Percentiles rank a stretch among this genome's conserved stretches.
phyloP scores from a whole-genome alignment of 2,329 filamentous ascomycete species.

The Venturia nashicola region DNA sequence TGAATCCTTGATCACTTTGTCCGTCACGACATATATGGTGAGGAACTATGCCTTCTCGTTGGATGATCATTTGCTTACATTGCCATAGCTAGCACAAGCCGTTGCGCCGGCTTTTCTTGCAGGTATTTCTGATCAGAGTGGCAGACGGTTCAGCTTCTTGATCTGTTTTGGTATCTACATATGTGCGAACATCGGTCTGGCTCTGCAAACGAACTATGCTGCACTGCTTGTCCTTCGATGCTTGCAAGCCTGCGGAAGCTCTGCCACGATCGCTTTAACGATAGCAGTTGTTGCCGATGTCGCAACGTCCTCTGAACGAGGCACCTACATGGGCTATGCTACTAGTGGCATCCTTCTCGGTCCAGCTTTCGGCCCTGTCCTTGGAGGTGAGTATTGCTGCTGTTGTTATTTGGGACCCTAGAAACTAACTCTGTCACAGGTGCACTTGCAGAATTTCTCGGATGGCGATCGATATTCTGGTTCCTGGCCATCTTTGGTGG shows the following conservation, averaged over 20 bases:
- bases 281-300: slow-evolving; percentile 24
- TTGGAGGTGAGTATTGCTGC: slow-evolving; percentile 18
- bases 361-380: slow-evolving; percentile 17
- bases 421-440: neutral
- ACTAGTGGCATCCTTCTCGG: slow-evolving; percentile 17
- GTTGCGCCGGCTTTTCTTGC: slow-evolving; percentile 13
- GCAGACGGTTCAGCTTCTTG: slow-evolving; percentile 13
- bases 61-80: neutral
- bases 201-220: slow-evolving; percentile 13
- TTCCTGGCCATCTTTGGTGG: slow-evolving; percentile 29
- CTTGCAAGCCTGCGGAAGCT: slow-evolving; percentile 20
- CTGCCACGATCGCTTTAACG: slow-evolving; percentile 21
- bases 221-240: slow-evolving; percentile 14
- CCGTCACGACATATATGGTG: slow-evolving; percentile 10
- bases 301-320: slow-evolving; percentile 22
- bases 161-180: slow-evolving; percentile 14
- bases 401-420: neutral
- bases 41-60: neutral
- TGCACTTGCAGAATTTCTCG: slow-evolving; percentile 21
- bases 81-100: slow-evolving; percentile 11
- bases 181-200: slow-evolving; percentile 13
- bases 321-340: slow-evolving; percentile 22
- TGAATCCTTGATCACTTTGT: slow-evolving; percentile 5
- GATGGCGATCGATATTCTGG: slow-evolving; percentile 30
- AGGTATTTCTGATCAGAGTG: slow-evolving; percentile 12